Base-by-base conservation (phyloP, 2,329 filamentous ascomycete genomes). In the Alternaria arbusti region DNA sequence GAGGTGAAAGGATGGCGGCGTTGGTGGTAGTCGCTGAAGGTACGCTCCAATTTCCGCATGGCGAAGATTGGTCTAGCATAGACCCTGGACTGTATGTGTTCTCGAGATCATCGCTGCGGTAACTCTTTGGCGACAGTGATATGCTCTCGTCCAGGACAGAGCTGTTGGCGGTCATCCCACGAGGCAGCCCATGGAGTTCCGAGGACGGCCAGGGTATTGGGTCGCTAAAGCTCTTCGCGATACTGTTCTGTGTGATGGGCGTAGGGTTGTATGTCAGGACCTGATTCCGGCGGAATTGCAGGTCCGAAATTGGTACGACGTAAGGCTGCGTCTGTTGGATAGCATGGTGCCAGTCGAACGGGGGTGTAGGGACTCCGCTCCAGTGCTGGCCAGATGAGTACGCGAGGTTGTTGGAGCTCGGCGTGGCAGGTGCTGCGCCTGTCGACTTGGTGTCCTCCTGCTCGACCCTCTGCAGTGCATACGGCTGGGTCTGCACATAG, bases 41-140 rank as follows among this genome's bases (percentile, higher is more conserved):
- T 20, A 44, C 25, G 4, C 50, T 49, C 61, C 65, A 70, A 57
- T 46, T 55, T 20, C 32, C 20, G 36, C 20, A 49, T n/a, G 57
- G 52, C 9, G 57, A 65, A 15, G 28, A 32, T 36, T 64, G 57
- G 15, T 63, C 62, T 13, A 40, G 49, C 15, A 60, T 44, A 1
- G 55, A 49, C 7, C 51, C 63, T 36, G 70, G 65, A 4, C 58
- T 68, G 51, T 63, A 63, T 10, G 62, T 25, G 11, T 54, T 23
- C 56, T 62, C 40, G 32, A 65, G 12, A 13, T 54, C 55, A 3
- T 74, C 69, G 56, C 69, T 73, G 47, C 57, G 59, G 23, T 65
- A 64, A 57, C 73, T 76, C 49, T 61, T 67, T 1, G 74, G 69
- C 20, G 74, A 77, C 17, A 51, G 44, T 20, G 70, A 63, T 10